Evolutionary conservation across 352 stramenopile genomes (phyloP), one percentile per base, ranked within the genome.

Genomic region (Ophiocytium majus): DNA sequence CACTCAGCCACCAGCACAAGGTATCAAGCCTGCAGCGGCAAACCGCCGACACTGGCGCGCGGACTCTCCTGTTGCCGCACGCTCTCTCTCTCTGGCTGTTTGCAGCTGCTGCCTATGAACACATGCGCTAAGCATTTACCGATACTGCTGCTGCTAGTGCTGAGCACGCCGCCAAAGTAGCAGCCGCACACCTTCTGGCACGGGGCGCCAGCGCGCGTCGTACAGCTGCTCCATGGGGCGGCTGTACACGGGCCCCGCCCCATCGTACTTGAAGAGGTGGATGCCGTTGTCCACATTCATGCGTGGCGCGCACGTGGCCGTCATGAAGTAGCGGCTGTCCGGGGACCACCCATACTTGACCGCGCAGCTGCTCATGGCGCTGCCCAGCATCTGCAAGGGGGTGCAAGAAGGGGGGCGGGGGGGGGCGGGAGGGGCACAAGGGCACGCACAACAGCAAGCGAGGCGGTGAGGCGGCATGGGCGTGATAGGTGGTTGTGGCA

Each of bases 241-340:
- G n/a, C 80, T 74, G 10, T 49, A 63, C 0, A 97, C 93, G 28
- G 94, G 94, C 10, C 94, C 94, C 14, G 90, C 90, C 63, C 97
- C 96, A 89, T 99, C 96, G 90, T 99, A 99, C 76, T 93, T 92
- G 91, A 98, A 99, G 0, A 99, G 85, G 49, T 86, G 50, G 81
- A 98, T 95, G 78, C 95, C 95, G 89, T 99, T 99, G 89, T 99
- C 97, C 10, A 99, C 96, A 91, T 98, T 98, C 92, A 99, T 96
- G 64, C 96, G 93, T n/a, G 97, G 97, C 83, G 97, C 98, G 28
- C 95, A 98, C 31, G 96, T 99, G 28, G 94, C 95, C 50, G 96
- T 98, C 50, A 97, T 89, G 86, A 99, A 98, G 90, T 95, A 97
- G 64, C 95, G 92, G 63, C 92, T 97, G 88, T 98, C 95, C 0